Evolutionary conservation across 2,329 filamentous ascomycete species (phyloP).

Genomic region (Calonectria ilicicola): DNA sequence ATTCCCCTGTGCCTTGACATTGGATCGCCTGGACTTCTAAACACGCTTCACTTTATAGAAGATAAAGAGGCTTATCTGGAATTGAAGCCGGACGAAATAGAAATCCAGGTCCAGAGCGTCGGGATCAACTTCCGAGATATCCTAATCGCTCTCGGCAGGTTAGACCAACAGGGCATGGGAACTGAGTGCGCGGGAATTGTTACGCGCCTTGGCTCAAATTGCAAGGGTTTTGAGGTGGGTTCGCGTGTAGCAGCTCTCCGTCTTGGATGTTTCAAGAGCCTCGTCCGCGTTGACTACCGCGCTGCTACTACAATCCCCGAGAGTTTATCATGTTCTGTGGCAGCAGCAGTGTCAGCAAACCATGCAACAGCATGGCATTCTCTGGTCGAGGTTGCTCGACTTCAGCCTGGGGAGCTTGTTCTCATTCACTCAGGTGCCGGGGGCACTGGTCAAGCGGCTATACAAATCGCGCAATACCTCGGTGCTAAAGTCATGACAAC

Average conservation of each 20-base stretch:
- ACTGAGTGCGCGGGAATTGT: constrained; percentile 25
- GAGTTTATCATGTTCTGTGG: neutral
- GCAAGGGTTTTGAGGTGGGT: neutral
- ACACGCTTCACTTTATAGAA: constrained; percentile 4
- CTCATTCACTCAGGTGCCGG: constrained; percentile 40
- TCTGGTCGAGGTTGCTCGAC: neutral
- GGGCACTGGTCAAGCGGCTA: constrained; percentile 43
- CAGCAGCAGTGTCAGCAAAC: neutral
- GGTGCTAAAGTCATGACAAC: constrained; percentile 46
- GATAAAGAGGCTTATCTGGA: neutral
- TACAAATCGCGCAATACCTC: constrained; percentile 35
- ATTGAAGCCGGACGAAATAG: neutral
- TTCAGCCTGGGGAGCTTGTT: constrained; percentile 31
- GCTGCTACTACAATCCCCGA: constrained; percentile 11
- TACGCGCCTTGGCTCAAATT: constrained; percentile 14
- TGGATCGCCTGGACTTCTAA: constrained; percentile 1
- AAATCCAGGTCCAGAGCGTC: constrained; percentile 7
- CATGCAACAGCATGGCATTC: neutral
- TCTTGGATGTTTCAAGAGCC: neutral
- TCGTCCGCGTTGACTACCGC: neutral
- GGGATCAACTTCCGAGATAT: constrained; percentile 32
- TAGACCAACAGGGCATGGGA: constrained; percentile 38
- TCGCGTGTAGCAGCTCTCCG: neutral
- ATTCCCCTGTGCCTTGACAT: neutral
- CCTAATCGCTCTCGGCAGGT: constrained; percentile 35